phyloP scores from a whole-genome alignment of 2,329 filamentous ascomycete species.

The Aspergillus jensenii region DNA sequence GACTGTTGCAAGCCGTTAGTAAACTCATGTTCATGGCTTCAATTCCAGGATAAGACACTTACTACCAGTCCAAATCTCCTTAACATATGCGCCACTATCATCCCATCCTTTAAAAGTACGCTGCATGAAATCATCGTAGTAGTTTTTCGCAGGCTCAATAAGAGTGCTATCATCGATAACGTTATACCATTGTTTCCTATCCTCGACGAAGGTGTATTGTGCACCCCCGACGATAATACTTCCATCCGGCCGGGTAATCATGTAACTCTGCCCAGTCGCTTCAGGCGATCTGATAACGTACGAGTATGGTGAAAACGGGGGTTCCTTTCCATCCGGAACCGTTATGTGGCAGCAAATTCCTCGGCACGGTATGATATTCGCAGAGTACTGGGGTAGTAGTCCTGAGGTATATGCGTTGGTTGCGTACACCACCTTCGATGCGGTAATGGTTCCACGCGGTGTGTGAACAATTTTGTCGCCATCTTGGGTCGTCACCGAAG shows the following conservation, averaged over 20 bases:
- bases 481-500: slow-evolving; percentile 35
- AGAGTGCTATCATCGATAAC: slow-evolving; percentile 50
- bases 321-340: slow-evolving; percentile 24
- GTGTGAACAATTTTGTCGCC: slow-evolving; percentile 58
- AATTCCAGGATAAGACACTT: slow-evolving; percentile 10
- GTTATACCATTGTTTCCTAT: slow-evolving; percentile 45
- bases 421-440: slow-evolving; percentile 69
- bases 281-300: slow-evolving; percentile 58
- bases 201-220: slow-evolving; percentile 44
- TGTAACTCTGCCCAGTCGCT: slow-evolving; percentile 57
- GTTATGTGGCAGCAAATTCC: slow-evolving; percentile 50
- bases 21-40: background rate
- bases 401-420: slow-evolving; percentile 83
- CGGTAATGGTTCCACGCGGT: slow-evolving; percentile 62
- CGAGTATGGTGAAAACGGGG: slow-evolving; percentile 46
- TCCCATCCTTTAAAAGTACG: slow-evolving; percentile 39
- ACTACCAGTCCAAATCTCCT: slow-evolving; percentile 40
- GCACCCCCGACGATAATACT: slow-evolving; percentile 65
- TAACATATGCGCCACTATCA: slow-evolving; percentile 31
- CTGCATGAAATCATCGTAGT: slow-evolving; percentile 42
- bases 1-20: slow-evolving; percentile 31
- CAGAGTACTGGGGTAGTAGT: slow-evolving; percentile 67
- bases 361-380: slow-evolving; percentile 75
- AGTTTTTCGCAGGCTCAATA: slow-evolving; percentile 46
- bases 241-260: slow-evolving; percentile 58